phyloP scores from a whole-genome alignment of 2,329 filamentous ascomycete species.

The Xylariaceae sp. region DNA sequence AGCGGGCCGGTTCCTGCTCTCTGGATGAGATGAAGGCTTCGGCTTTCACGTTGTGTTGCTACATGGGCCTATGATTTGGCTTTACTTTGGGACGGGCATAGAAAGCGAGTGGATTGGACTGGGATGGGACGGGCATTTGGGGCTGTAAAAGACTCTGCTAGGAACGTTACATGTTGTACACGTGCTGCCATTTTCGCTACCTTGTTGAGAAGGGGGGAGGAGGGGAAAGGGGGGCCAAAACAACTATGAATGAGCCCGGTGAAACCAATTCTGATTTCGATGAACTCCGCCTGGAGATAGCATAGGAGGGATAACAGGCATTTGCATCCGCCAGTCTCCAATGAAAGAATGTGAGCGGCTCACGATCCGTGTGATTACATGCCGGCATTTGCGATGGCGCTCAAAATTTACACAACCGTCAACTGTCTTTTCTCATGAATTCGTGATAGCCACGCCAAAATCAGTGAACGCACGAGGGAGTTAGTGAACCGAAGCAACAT shows the following conservation, averaged over 20 bases:
- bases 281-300: slow-evolving; percentile 5
- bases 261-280: slow-evolving; percentile 6
- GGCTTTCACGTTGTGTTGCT: slow-evolving; percentile 6
- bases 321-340: slow-evolving; percentile 13
- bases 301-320: slow-evolving; percentile 12
- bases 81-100: slow-evolving; percentile 8
- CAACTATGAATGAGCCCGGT: not conserved
- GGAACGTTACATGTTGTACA: slow-evolving; percentile 2
- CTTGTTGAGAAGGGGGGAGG: not conserved
- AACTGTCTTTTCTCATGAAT: not conserved
- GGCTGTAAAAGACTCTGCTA: slow-evolving; percentile 1
- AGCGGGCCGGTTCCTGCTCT: slow-evolving; percentile 17
- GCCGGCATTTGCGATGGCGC: slow-evolving; percentile 1
- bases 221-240: not conserved
- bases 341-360: slow-evolving; percentile 19
- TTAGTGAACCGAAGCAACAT: not conserved
- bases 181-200: not conserved
- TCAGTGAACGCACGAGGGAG: not conserved
- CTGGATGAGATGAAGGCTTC: slow-evolving; percentile 3
- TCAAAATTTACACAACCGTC: not conserved
- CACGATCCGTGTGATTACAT: slow-evolving; percentile 11
- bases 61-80: slow-evolving; percentile 4
- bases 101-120: not conserved
- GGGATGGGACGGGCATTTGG: not conserved
- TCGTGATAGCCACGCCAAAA: not conserved